Base-by-base conservation (phyloP, 2,329 filamentous ascomycete genomes). In the Cladosporium austrohemisphaericum region DNA sequence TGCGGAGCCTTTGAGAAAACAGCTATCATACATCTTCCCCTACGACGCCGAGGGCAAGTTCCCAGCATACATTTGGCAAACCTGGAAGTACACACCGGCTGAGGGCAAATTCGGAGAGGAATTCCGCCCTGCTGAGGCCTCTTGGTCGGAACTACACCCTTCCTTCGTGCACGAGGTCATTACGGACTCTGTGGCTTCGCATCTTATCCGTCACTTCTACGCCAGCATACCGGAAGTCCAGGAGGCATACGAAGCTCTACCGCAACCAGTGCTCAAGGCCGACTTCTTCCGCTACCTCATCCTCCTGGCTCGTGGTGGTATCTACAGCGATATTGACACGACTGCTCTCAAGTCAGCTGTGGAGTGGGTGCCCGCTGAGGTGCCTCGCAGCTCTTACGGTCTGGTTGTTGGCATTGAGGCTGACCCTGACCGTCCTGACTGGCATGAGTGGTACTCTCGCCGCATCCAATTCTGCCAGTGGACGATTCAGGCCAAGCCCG, bases 1-100 rank as follows among this genome's bases (percentile, higher is more conserved):
- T 51, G 80, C 77, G 64, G 83, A 87, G 71, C 83, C 86, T 13
- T 77, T 91, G 46, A 76, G 86, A 79, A 73, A 95, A 56, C 80
- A 93, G 71, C 81, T 98, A 50, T 85, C 84, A 45, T 96, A 95
- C 73, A 87, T 94, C 60, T 97, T 93, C 69, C 89, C 91, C 16
- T 98, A 97, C 76, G 87, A 95, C 63, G 77, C 92, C 55, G 83
- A 90, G 63, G 71, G 77, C 59, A 95, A 92, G 68, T 97, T 97
- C 68, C 93, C 93, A 3, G 91, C 90, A 50, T 97, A 95, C 74
- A 94, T 98, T 65, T 98, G 93, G 93, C 93, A 98, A 76, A 98
- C 93, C 11, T 98, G 93, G 93, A 96, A 94, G 69, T 85, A 82
- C 63, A 87, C 83, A 1, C 91, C 92, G 0, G 79, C 84, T 1